Evolutionary conservation across 257 asterid species (phyloP).

Genomic region (Lantana camara): DNA sequence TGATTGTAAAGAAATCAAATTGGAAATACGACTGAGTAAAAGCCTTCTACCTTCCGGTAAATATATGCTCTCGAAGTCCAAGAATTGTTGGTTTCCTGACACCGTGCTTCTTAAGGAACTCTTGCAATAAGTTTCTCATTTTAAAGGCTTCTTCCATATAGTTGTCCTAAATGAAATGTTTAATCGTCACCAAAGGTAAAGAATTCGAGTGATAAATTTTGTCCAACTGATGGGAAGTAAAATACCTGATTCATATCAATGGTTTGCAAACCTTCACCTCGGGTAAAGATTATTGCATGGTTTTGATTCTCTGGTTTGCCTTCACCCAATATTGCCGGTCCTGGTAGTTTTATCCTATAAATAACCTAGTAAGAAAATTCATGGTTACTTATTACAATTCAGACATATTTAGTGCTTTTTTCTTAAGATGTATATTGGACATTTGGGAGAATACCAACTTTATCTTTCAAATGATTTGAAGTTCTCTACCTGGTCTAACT

Average conservation of each 20-base stretch:
- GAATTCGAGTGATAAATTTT: constrained; percentile 5
- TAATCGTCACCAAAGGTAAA: constrained; percentile 23
- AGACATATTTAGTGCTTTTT: neutral
- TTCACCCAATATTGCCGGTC: constrained; percentile 87
- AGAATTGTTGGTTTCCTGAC: constrained; percentile 91
- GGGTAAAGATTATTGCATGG: constrained; percentile 94
- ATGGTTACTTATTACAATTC: neutral
- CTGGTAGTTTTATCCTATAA: constrained; percentile 91
- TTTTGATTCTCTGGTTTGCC: constrained; percentile 99
- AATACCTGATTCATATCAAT: constrained; percentile 97
- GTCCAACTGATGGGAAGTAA: neutral
- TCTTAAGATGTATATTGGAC: neutral
- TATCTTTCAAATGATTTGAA: constrained; percentile 7
- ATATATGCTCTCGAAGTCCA: constrained; percentile 95
- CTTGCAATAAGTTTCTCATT: constrained; percentile 93
- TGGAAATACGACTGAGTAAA: constrained; percentile 16
- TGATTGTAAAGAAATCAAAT: constrained; percentile 4
- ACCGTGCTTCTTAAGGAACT: constrained; percentile 79
- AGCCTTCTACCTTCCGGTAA: constrained; percentile 80
- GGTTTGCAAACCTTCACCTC: constrained; percentile 98
- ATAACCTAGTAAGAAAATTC: constrained; percentile 56
- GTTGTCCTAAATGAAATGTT: constrained; percentile 62
- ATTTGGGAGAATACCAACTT: constrained; percentile 18
- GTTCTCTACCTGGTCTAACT: constrained; percentile 78
- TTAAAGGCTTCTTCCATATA: constrained; percentile 98